phyloP scores from a whole-genome alignment of 140 eudicot species.

The Bidens hawaiensis region DNA sequence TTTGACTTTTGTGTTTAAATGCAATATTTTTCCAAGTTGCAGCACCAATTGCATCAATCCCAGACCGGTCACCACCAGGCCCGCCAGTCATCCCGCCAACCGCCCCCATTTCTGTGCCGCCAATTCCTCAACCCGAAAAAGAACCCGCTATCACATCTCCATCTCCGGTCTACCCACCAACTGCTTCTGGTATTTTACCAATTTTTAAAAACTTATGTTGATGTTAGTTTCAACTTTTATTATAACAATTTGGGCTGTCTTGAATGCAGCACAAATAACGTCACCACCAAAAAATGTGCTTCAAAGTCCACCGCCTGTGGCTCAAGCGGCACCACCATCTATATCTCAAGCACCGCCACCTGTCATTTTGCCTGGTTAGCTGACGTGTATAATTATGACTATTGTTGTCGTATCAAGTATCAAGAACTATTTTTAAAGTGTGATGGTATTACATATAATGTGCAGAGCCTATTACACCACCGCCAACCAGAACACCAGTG shows the following conservation, averaged over 20 bases:
- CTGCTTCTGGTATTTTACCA: slow-evolving; percentile 46
- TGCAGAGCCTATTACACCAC: slow-evolving; percentile 34
- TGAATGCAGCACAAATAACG: slow-evolving; percentile 47
- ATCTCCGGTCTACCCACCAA: slow-evolving; percentile 31
- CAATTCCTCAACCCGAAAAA: slow-evolving; percentile 46
- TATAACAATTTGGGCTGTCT: background rate
- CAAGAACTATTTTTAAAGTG: background rate
- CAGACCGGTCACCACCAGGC: slow-evolving; percentile 46
- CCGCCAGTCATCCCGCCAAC: slow-evolving; percentile 32
- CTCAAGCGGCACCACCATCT: slow-evolving; percentile 37
- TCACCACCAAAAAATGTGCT: slow-evolving; percentile 20
- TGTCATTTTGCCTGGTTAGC: slow-evolving; percentile 33
- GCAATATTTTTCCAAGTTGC: slow-evolving; percentile 20
- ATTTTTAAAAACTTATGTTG: background rate
- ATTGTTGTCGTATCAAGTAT: slow-evolving; percentile 6
- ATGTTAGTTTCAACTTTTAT: slow-evolving; percentile 1
- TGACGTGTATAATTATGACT: background rate
- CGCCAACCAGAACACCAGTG: slow-evolving; percentile 26
- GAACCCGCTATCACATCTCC: slow-evolving; percentile 43
- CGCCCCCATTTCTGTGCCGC: slow-evolving; percentile 44
- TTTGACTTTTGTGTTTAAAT: slow-evolving; percentile 5
- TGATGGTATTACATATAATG: slow-evolving; percentile 12
- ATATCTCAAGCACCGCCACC: slow-evolving; percentile 27
- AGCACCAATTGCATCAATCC: slow-evolving; percentile 48
- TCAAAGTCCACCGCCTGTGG: slow-evolving; percentile 24